Percentiles rank a stretch among this genome's conserved stretches.
These are phyloP conservation scores for Petunia axillaris DNA, from an alignment of 257 asterid genomes.

Conservation along the genomic window DNA sequence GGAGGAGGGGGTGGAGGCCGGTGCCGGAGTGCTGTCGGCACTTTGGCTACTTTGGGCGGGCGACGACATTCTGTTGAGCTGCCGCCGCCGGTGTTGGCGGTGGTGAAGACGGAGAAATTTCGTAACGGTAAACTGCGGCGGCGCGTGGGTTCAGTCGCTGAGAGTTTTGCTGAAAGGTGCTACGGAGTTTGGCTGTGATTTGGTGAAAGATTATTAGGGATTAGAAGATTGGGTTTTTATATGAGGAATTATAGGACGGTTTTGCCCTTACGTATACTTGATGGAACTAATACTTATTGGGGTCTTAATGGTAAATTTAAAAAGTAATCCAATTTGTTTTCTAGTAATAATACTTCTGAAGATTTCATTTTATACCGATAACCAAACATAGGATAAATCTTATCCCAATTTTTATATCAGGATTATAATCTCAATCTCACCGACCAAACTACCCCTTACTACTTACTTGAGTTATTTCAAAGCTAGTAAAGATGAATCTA, in stretches of 20 bases:
- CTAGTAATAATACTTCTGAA: not conserved
- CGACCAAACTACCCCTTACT: too few species aligned
- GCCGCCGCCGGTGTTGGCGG: not conserved
- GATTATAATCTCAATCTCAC: too few species aligned
- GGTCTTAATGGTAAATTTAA: slow-evolving; percentile 10
- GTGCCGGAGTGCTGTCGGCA: slow-evolving; percentile 31
- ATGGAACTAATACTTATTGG: not conserved
- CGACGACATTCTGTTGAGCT: slow-evolving; percentile 26
- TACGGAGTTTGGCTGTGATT: not conserved
- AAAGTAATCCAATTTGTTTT: not conserved
- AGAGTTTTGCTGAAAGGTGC: not conserved
- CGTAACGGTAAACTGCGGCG: slow-evolving; percentile 23
- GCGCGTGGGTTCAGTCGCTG: slow-evolving; percentile 27
- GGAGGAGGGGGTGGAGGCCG: slow-evolving; percentile 16
- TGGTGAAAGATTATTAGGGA: not conserved
- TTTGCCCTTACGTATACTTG: not conserved
- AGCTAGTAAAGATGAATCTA: too few species aligned
- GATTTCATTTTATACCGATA: too few species aligned
- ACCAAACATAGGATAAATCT: too few species aligned
- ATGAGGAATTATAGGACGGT: not conserved
- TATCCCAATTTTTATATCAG: too few species aligned
- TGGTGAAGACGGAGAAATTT: not conserved
- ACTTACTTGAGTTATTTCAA: too few species aligned
- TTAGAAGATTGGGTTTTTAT: not conserved
- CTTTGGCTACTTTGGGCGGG: slow-evolving; percentile 43